Evolutionary conservation across 257 asterid genomes (phyloP).

Genomic region (Jacaranda mimosifolia): DNA sequence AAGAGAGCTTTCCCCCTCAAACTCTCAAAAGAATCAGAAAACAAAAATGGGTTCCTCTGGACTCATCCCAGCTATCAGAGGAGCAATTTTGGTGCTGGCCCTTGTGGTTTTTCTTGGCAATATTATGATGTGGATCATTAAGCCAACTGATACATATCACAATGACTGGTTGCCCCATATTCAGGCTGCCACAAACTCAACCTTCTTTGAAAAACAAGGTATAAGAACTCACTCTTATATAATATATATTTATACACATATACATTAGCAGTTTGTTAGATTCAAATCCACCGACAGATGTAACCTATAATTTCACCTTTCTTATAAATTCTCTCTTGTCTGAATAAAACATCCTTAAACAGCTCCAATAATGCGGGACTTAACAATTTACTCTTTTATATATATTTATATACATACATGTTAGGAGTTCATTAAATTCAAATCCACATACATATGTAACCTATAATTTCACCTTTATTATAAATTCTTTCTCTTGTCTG

Average conservation of each 20-base stretch:
- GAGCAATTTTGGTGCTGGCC: conserved; percentile 53
- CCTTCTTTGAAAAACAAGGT: conserved; percentile 81
- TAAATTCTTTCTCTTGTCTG: background rate
- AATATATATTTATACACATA: too few species aligned
- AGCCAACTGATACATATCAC: conserved; percentile 81
- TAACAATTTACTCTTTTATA: too few species aligned
- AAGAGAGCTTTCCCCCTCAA: background rate
- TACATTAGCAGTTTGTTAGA: too few species aligned
- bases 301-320: too few species aligned
- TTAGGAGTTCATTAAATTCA: background rate
- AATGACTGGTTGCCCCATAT: conserved; percentile 68
- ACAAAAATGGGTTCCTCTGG: conserved; percentile 43
- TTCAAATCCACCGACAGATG: too few species aligned
- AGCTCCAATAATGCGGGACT: too few species aligned
- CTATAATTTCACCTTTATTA: too few species aligned
- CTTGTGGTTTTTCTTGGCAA: conserved; percentile 72
- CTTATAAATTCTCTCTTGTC: too few species aligned
- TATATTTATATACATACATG: too few species aligned
- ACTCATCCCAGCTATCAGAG: conserved; percentile 48
- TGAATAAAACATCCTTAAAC: too few species aligned
- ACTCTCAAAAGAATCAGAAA: background rate
- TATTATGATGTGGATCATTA: conserved; percentile 84
- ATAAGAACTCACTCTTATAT: too few species aligned
- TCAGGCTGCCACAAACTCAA: conserved; percentile 62
- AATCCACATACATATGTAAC: too few species aligned